A percentile compares a stretch with the other conserved stretches of the same genome.
Evolutionary conservation across 2,329 filamentous ascomycete genomes (phyloP).

Genomic region (Cladosporium sp.): DNA sequence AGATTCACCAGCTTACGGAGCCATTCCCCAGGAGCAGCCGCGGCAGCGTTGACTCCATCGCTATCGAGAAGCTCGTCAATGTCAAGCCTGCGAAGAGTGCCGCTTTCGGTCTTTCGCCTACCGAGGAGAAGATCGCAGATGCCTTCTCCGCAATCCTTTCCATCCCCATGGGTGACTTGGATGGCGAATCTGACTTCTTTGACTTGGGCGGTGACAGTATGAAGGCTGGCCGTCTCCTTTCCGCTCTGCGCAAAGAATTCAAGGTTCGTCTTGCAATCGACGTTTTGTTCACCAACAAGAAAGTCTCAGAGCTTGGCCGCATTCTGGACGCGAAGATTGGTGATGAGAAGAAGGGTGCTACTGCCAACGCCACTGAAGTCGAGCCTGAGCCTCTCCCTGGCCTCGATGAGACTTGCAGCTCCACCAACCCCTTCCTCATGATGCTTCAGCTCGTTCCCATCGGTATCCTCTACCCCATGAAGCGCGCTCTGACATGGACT

Average conservation of each 20-base stretch:
- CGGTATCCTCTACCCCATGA: conserved; percentile 48
- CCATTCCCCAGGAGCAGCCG: conserved; percentile 23
- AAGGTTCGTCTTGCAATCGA: conserved; percentile 48
- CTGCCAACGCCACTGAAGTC: not conserved
- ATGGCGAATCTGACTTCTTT: conserved; percentile 47
- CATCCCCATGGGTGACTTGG: conserved; percentile 37
- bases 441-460: conserved; percentile 50
- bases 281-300: conserved; percentile 48
- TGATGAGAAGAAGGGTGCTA: conserved; percentile 6
- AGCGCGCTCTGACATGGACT: conserved; percentile 51
- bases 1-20: conserved; percentile 24
- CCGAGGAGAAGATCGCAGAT: conserved; percentile 39
- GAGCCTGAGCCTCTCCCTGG: conserved; percentile 27
- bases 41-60: conserved; percentile 23
- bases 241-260: conserved; percentile 48
- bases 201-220: conserved; percentile 53
- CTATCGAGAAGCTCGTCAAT: conserved; percentile 15
- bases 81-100: conserved; percentile 3
- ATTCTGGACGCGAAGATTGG: conserved; percentile 12
- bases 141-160: conserved; percentile 46
- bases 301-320: conserved; percentile 37
- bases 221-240: conserved; percentile 50
- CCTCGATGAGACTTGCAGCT: conserved; percentile 44
- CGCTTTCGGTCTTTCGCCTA: conserved; percentile 19
- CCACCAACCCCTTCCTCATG: conserved; percentile 48